Base-by-base conservation (phyloP, 768 basidiomycete species). In the Termitomyces sp. region DNA sequence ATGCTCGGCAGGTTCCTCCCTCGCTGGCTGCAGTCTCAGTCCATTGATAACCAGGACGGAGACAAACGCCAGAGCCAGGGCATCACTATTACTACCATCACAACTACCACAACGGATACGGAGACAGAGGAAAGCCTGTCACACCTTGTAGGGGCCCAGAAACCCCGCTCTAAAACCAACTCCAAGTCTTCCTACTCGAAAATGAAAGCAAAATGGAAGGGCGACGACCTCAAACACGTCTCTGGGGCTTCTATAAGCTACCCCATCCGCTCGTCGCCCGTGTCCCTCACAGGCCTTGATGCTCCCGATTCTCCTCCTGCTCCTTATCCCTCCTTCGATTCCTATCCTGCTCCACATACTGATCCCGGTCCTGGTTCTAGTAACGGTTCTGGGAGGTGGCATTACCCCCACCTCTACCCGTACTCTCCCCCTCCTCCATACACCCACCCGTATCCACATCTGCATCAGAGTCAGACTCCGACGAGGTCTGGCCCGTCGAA, bases 401-500 rank as follows among this genome's bases (percentile, higher is more conserved):
- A 44, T 17, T 3, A 15, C 43, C 5, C 17, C 5, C 21, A 37
- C 21, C 35, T 17, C 3, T 15, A 50, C 38, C 26, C 50, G 2
- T n/a, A 44, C 43, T 35, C 33, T 8, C 21, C 14, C 35, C 2
- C 23, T 21, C 19, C 23, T 19, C 30, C 48, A 10, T 44, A 53
- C 31, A 26, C 51, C 28, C 12, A 74, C 71, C 65, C 42, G 56
- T 70, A 75, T 71, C 66, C 43, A 55, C 70, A 75, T 70, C 66
- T 48, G 56, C 70, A 57, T 63, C 67, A 55, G 60, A 71, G 60
- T 50, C 68, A n/a, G 11, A 33, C 47, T 23, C 21, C 63, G 60
- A 70, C 58, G 67, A 74, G 54, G 62, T 64, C 55, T 50, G 64
- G 60, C 1, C 75, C 75, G n/a, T 70, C 75, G 1, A 68, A 70